These are phyloP conservation scores for Castanospermum australe DNA, from an alignment of 306 rosid species.

Conservation along the genomic window DNA sequence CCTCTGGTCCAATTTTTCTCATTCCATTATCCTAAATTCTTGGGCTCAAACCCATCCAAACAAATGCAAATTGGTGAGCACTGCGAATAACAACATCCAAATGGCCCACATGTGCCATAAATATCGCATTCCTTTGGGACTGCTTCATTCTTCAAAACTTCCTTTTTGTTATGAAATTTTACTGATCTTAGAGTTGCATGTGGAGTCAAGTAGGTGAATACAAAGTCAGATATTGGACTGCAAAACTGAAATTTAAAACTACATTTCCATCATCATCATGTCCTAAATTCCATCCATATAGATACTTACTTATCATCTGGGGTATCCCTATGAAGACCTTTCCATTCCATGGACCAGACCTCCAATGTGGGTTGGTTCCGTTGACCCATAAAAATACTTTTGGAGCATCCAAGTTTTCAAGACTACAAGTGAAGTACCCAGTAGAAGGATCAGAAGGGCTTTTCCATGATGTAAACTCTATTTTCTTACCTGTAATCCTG, in stretches of 20 bases:
- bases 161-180: not conserved
- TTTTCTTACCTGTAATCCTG: slow-evolving; percentile 19
- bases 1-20: not conserved
- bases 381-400: slow-evolving; percentile 33
- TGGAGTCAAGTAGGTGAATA: not conserved
- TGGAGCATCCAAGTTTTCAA: slow-evolving; percentile 1
- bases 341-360: slow-evolving; percentile 58
- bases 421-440: slow-evolving; percentile 6
- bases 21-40: slow-evolving; percentile 13
- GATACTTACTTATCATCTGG: slow-evolving; percentile 31
- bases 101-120: slow-evolving; percentile 31
- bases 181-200: slow-evolving; percentile 18
- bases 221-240: not conserved
- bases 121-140: slow-evolving; percentile 30
- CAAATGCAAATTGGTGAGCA: slow-evolving; percentile 38
- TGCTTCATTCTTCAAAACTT: not conserved
- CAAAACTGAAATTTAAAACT: not conserved
- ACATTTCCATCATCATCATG: slow-evolving; percentile 12
- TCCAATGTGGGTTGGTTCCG: slow-evolving; percentile 26
- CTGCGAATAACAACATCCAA: slow-evolving; percentile 27
- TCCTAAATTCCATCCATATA: slow-evolving; percentile 21
- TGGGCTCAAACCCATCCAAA: slow-evolving; percentile 31
- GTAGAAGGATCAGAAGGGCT: slow-evolving; percentile 29
- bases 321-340: slow-evolving; percentile 38
- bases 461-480: slow-evolving; percentile 21